Base-by-base conservation (phyloP, 768 basidiomycete genomes). In the Mycena maculata region DNA sequence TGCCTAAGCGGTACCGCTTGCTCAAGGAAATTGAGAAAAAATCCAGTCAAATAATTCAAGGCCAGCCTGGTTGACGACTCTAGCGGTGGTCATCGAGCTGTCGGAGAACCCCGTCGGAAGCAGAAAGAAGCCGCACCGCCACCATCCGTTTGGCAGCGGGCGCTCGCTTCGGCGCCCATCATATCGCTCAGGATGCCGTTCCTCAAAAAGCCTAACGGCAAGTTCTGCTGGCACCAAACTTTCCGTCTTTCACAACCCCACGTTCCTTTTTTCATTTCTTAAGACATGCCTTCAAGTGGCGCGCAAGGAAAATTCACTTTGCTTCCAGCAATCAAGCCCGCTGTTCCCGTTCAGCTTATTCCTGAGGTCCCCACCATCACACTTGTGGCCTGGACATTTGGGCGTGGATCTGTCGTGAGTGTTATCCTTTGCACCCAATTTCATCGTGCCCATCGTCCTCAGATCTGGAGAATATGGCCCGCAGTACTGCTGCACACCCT, bases 401-500 rank as follows among this genome's bases (percentile, higher is more conserved):
- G 83, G 6, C 76, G 82, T 18, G 83, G 80, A 28, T 81, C 82
- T 10, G 84, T 84, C 67, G 83, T 83, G 66, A 27, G 79, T 73
- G 23, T 36, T 30, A 22, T n/a, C 20, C 16, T 36, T 15, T 60
- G 63, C 22, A 20, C 12, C 12, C 25, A n/a, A 20, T 22, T 49
- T 30, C 47, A 18, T 49, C 36, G 7, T 18, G 11, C 20, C 39
- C 1, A 60, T 38, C 23, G 2, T 58, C 56, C 31, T 36, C 16
- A 85, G 83, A 82, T 90, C 15, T 89, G 87, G 85, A 82, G 84
- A 58, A 89, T 90, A 70, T 91, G 89, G 89, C 88, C 88, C 2
- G 88, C 88, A 0, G 88, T 90, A 2, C 67, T 88, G n/a, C 73
- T 90, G 27, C 86, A 90, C 73, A 89, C 89, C 6, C 54, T 81